Evolutionary conservation across 495 filamentous ascomycete genomes (phyloP).

Genomic region (Xylaria intraflava): DNA sequence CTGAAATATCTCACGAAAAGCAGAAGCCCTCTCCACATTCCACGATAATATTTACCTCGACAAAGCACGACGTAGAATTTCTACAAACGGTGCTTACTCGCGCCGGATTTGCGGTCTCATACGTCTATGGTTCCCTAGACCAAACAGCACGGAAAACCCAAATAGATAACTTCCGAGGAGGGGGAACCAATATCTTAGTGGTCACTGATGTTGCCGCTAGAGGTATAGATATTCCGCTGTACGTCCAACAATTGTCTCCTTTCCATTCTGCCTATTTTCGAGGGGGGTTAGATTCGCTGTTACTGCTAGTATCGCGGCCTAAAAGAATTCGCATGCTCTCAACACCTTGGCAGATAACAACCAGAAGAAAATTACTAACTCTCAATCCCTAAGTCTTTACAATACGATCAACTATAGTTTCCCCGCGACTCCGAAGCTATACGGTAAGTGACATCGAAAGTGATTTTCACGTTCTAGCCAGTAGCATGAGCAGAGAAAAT

Average conservation of each 20-base stretch:
- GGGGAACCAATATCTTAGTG: constrained; percentile 83
- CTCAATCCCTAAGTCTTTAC: constrained; percentile 45
- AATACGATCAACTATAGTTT: constrained; percentile 99
- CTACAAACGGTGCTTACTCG: constrained; percentile 62
- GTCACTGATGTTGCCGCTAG: constrained; percentile 95
- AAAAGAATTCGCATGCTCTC: background rate
- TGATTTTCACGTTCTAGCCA: background rate
- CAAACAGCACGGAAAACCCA: constrained; percentile 87
- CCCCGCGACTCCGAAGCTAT: constrained; percentile 92
- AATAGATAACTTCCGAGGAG: constrained; percentile 77
- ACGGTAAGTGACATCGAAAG: constrained; percentile 25
- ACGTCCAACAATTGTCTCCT: background rate
- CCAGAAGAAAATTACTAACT: background rate
- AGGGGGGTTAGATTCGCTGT: background rate
- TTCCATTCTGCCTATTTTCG: background rate
- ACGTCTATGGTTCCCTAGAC: constrained; percentile 88
- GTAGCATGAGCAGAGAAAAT: background rate
- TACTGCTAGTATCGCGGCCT: background rate
- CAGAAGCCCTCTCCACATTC: constrained; percentile 68
- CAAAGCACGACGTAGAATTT: constrained; percentile 98
- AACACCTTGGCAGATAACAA: background rate
- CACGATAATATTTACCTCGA: constrained; percentile 89
- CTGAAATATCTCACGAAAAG: constrained; percentile 37
- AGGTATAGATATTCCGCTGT: constrained; percentile 92
- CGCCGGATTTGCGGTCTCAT: constrained; percentile 80